Percentiles rank a stretch among this genome's conserved stretches.
Evolutionary conservation across 805 yeast genomes (phyloP).

Genomic region (Candida insectalens): DNA sequence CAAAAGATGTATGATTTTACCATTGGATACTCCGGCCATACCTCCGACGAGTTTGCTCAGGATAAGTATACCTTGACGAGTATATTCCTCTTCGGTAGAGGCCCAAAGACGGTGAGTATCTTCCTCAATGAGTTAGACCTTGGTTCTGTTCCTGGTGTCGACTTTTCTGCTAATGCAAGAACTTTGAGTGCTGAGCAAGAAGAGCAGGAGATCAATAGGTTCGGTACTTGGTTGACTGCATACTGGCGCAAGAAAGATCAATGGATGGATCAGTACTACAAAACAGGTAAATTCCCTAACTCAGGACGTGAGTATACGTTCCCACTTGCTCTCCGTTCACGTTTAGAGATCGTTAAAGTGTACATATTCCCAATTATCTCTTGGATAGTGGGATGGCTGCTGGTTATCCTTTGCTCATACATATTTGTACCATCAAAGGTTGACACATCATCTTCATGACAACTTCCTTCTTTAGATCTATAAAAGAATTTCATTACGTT

Average conservation of each 20-base stretch:
- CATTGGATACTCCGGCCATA: conserved; percentile 69
- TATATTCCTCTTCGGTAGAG: conserved; percentile 58
- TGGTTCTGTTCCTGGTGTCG: conserved; percentile 18
- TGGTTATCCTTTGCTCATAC: background rate
- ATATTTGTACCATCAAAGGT: too few relatives aligned
- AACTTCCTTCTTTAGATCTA: too few relatives aligned
- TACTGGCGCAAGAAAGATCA: conserved; percentile 76
- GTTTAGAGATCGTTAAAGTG: conserved; percentile 18
- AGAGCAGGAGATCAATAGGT: conserved; percentile 28
- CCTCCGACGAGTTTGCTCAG: conserved; percentile 61
- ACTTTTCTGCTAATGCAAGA: conserved; percentile 26
- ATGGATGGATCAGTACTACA: conserved; percentile 52
- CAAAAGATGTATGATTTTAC: conserved; percentile 72
- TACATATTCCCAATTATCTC: conserved; percentile 16
- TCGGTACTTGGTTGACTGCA: conserved; percentile 66
- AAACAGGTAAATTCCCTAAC: conserved; percentile 40
- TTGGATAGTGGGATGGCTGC: background rate
- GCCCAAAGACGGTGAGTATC: conserved; percentile 59
- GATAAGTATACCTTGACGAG: conserved; percentile 56
- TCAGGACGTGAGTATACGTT: conserved; percentile 10
- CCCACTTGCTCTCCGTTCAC: conserved; percentile 13
- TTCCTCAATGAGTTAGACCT: conserved; percentile 51
- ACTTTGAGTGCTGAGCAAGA: conserved; percentile 33
- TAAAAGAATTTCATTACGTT: background rate
- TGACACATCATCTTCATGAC: too few relatives aligned